A percentile compares a stretch with the other conserved stretches of the same genome.
Conservation (phyloP, 768 basidiomycete species). For the Trametes villosa region DNA sequence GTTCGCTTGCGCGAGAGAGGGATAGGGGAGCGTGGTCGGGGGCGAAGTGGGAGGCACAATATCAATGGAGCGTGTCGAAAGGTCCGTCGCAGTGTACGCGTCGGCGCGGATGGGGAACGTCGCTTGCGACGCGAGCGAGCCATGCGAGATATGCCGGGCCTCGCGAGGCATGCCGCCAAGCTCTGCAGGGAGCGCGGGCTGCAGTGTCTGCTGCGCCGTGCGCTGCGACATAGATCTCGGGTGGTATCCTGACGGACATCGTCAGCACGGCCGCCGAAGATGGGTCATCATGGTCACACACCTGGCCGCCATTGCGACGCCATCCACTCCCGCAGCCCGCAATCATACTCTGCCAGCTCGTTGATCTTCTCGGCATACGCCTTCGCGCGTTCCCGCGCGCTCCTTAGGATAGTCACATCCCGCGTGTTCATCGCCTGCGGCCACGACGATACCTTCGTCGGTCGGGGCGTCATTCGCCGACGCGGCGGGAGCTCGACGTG, state of each 20-base stretch:
- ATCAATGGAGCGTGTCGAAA: constrained; percentile 54
- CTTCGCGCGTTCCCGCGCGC: constrained; percentile 65
- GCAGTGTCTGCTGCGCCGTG: constrained; percentile 2
- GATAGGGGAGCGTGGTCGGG: constrained; percentile 70
- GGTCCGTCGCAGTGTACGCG: constrained; percentile 77
- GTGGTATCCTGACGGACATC: constrained; percentile 2
- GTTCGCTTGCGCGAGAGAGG: constrained; percentile 57
- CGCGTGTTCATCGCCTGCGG: constrained; percentile 74
- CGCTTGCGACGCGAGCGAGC: constrained; percentile 73
- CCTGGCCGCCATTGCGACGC: constrained; percentile 57
- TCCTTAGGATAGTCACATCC: constrained; percentile 62
- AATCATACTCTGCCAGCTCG: constrained; percentile 74
- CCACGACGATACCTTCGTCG: constrained; percentile 40
- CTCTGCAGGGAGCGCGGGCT: constrained; percentile 10
- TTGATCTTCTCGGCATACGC: constrained; percentile 85
- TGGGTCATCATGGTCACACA: constrained; percentile 28
- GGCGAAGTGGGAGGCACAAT: constrained; percentile 57
- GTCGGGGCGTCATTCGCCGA: constrained; percentile 28
- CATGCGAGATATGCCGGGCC: constrained; percentile 68
- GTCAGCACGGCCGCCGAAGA: not conserved
- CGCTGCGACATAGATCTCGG: constrained; percentile 16
- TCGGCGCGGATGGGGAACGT: constrained; percentile 84
- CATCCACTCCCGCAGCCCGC: constrained; percentile 81
- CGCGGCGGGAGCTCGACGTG: not conserved
- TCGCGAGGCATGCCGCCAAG: constrained; percentile 37